These are phyloP conservation scores for Thinopyrum elongatum DNA, from an alignment of 176 grass and related monocot species.

Conservation along the genomic window DNA sequence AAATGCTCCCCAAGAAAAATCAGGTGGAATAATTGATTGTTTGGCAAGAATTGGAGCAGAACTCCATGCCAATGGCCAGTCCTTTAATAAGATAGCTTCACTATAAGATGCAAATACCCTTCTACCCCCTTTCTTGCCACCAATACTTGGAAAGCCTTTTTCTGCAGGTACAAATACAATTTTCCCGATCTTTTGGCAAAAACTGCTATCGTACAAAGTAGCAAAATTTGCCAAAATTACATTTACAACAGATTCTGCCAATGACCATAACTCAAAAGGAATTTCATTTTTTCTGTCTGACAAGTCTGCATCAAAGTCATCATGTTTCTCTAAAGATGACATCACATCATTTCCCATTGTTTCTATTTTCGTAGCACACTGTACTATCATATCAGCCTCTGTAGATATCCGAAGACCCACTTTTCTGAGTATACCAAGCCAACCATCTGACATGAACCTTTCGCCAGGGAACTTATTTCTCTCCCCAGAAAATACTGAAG, in stretches of 20 bases:
- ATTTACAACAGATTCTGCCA: slow-evolving; percentile 79
- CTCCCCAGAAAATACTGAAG: slow-evolving; percentile 84
- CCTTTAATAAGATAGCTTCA: slow-evolving; percentile 75
- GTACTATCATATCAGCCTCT: slow-evolving; percentile 78
- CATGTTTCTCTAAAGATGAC: slow-evolving; percentile 42
- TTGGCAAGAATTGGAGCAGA: slow-evolving; percentile 83
- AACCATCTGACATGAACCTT: slow-evolving; percentile 76
- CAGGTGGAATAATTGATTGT: slow-evolving; percentile 81
- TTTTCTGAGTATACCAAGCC: slow-evolving; percentile 90
- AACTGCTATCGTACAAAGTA: slow-evolving; percentile 73
- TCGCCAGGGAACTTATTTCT: slow-evolving; percentile 75
- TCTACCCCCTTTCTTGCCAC: slow-evolving; percentile 94
- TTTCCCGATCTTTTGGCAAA: slow-evolving; percentile 86
- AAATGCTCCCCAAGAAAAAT: slow-evolving; percentile 96
- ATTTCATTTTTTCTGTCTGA: slow-evolving; percentile 69
- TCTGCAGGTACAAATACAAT: slow-evolving; percentile 95
- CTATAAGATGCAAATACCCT: slow-evolving; percentile 85
- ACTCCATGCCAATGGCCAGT: slow-evolving; percentile 92
- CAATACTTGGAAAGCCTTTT: slow-evolving; percentile 94
- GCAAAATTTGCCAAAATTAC: slow-evolving; percentile 89
- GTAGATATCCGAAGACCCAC: slow-evolving; percentile 69
- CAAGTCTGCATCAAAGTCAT: slow-evolving; percentile 77
- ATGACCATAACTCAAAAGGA: slow-evolving; percentile 76
- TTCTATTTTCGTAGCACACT: slow-evolving; percentile 86
- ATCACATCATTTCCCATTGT: slow-evolving; percentile 61